Percentiles rank a stretch among this genome's conserved stretches.
These are phyloP conservation scores for Emergomyces orientalis DNA, from an alignment of 2,329 filamentous ascomycete genomes.

Conservation along the genomic window DNA sequence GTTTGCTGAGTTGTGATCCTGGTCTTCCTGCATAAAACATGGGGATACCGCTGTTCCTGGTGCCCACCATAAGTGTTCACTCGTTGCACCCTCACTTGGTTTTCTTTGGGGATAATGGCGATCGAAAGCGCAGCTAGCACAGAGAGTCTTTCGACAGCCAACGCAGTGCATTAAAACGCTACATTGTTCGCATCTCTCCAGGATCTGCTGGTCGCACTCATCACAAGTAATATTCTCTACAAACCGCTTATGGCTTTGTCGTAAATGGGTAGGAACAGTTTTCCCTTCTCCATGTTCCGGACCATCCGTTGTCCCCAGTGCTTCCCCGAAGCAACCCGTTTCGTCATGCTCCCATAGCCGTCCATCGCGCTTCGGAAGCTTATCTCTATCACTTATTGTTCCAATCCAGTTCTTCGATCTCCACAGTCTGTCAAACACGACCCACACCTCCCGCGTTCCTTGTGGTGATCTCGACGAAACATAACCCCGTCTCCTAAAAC, in stretches of 20 bases:
- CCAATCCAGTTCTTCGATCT: slow-evolving; percentile 51
- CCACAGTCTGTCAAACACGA: slow-evolving; percentile 53
- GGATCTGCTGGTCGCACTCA: slow-evolving; percentile 44
- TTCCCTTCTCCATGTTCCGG: slow-evolving; percentile 44
- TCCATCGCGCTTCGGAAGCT: slow-evolving; percentile 37
- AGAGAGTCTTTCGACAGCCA: slow-evolving; percentile 51
- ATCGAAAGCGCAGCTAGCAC: slow-evolving; percentile 51
- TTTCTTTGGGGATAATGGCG: slow-evolving; percentile 40
- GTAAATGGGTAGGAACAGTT: slow-evolving; percentile 44
- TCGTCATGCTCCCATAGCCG: slow-evolving; percentile 50
- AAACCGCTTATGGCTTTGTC: slow-evolving; percentile 45
- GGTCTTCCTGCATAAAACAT: slow-evolving; percentile 49
- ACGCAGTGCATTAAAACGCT: slow-evolving; percentile 54
- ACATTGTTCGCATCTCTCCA: slow-evolving; percentile 51
- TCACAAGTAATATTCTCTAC: slow-evolving; percentile 47
- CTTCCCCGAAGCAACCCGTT: slow-evolving; percentile 46
- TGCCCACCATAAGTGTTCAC: slow-evolving; percentile 50
- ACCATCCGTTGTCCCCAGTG: slow-evolving; percentile 43
- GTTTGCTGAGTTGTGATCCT: slow-evolving; percentile 19
- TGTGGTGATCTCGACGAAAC: slow-evolving; percentile 47
- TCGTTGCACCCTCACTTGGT: slow-evolving; percentile 16
- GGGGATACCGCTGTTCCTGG: slow-evolving; percentile 47
- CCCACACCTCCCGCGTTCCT: slow-evolving; percentile 50
- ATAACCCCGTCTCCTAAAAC: slow-evolving; percentile 48
- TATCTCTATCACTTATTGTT: slow-evolving; percentile 26